phyloP scores from a whole-genome alignment of 2,329 filamentous ascomycete genomes.

The Talaromyces sp. region DNA sequence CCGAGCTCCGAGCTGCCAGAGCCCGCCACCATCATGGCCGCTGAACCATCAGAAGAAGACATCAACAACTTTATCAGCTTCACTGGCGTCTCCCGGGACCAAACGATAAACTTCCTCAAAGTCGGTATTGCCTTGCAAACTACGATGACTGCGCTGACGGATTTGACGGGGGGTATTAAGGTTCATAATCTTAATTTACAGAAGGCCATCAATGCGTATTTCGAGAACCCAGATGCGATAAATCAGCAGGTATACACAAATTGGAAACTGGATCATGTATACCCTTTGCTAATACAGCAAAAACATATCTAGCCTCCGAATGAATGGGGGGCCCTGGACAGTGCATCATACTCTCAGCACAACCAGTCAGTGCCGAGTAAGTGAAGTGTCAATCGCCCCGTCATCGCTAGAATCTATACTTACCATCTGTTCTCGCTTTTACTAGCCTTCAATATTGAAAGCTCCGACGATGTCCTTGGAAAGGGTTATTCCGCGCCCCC shows the following conservation, averaged over 20 bases:
- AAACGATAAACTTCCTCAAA: constrained; percentile 37
- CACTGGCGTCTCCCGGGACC: constrained; percentile 33
- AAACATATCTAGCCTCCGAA: constrained; percentile 2
- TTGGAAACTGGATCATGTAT: neutral
- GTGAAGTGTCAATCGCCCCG: constrained; percentile 1
- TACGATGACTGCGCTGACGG: neutral
- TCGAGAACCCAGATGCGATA: constrained; percentile 37
- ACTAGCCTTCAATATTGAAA: constrained; percentile 34
- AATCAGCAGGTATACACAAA: constrained; percentile 19
- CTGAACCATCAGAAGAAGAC: constrained; percentile 36
- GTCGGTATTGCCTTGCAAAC: constrained; percentile 18
- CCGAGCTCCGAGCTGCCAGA: neutral
- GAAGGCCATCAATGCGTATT: constrained; percentile 44
- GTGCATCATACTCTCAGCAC: constrained; percentile 16
- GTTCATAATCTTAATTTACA: constrained; percentile 40
- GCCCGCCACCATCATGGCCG: constrained; percentile 21
- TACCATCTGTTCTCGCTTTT: neutral
- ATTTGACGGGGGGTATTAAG: constrained; percentile 18
- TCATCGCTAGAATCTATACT: neutral
- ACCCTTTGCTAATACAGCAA: neutral
- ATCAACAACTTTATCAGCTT: constrained; percentile 37
- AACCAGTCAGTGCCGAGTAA: constrained; percentile 23
- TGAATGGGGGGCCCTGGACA: constrained; percentile 8
- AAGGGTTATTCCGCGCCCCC: constrained; percentile 34
- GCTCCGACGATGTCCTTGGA: constrained; percentile 29